Percentiles rank a stretch among this genome's conserved stretches.
These are phyloP conservation scores for Cryptosporidium andersoni DNA, from an alignment of 169 alveolate genomes.

Conservation along the genomic window DNA sequence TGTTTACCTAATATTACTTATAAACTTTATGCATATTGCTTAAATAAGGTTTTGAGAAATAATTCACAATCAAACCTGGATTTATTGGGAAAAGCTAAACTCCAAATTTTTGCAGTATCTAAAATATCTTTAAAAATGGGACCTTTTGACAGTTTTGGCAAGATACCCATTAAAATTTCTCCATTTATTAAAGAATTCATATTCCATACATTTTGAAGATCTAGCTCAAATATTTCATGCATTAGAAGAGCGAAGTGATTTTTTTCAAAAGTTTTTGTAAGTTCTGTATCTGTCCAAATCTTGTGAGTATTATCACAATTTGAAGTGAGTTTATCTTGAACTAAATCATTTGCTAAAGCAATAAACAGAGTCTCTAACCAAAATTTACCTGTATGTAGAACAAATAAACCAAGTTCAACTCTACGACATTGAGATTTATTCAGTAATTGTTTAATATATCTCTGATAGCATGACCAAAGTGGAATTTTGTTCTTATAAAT, in stretches of 20 bases:
- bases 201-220: slow-evolving; percentile 8
- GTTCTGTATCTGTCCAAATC: slow-evolving; percentile 31
- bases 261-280: slow-evolving; percentile 1
- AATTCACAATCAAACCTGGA: background rate
- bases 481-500: background rate
- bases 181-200: slow-evolving; percentile 42
- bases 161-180: slow-evolving; percentile 2
- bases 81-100: slow-evolving; percentile 36
- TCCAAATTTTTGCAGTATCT: slow-evolving; percentile 18
- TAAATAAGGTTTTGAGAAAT: too few species aligned
- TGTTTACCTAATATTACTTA: too few species aligned
- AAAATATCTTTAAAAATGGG: slow-evolving; percentile 49
- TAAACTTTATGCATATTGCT: too few species aligned
- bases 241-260: slow-evolving; percentile 14
- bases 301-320: background rate
- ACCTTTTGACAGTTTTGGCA: slow-evolving; percentile 42
- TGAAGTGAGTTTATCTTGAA: background rate
- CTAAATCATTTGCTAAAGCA: slow-evolving; percentile 16
- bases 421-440: background rate
- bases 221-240: slow-evolving; percentile 10
- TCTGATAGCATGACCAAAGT: too few species aligned
- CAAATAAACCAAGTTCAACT: slow-evolving; percentile 50
- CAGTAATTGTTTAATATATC: too few species aligned
- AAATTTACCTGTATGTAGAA: slow-evolving; percentile 19
- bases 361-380: slow-evolving; percentile 48